phyloP scores from a whole-genome alignment of 805 yeast species.

The Saturnispora sekii region DNA sequence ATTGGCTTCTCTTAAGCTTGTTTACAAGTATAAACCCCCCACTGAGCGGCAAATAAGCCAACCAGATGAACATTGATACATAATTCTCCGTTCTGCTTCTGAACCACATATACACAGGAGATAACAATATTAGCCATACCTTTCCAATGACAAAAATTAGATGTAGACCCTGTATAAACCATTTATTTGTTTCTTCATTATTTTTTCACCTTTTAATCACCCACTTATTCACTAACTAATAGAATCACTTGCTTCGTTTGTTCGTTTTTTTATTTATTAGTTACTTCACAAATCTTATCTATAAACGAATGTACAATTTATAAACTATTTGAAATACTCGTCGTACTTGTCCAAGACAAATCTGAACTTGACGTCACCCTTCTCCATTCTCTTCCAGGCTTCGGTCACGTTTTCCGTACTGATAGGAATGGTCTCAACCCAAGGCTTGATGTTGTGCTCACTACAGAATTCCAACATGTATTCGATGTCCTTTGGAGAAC shows the following conservation, averaged over 20 bases:
- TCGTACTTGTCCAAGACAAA: slow-evolving; percentile 42
- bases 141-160: slow-evolving; percentile 29
- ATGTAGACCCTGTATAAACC: too few species aligned
- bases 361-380: slow-evolving; percentile 46
- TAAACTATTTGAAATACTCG: slow-evolving; percentile 18
- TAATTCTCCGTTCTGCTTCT: slow-evolving; percentile 94
- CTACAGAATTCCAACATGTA: slow-evolving; percentile 41
- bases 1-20: too few species aligned
- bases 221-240: too few species aligned
- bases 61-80: slow-evolving; percentile 34
- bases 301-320: not conserved
- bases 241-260: not conserved
- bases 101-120: slow-evolving; percentile 59
- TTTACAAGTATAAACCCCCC: too few species aligned
- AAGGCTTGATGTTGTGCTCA: slow-evolving; percentile 36
- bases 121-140: slow-evolving; percentile 60
- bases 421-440: slow-evolving; percentile 44
- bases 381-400: slow-evolving; percentile 38
- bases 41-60: too few species aligned
- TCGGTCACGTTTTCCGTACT: slow-evolving; percentile 32
- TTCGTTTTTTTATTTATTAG: not conserved
- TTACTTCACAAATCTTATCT: not conserved
- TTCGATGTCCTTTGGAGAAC: slow-evolving; percentile 36
- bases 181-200: too few species aligned
- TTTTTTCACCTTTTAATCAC: too few species aligned